Percentiles rank a stretch among this genome's conserved stretches.
phyloP scores from a whole-genome alignment of 805 yeast species.

The Myxozyma sirexii region DNA sequence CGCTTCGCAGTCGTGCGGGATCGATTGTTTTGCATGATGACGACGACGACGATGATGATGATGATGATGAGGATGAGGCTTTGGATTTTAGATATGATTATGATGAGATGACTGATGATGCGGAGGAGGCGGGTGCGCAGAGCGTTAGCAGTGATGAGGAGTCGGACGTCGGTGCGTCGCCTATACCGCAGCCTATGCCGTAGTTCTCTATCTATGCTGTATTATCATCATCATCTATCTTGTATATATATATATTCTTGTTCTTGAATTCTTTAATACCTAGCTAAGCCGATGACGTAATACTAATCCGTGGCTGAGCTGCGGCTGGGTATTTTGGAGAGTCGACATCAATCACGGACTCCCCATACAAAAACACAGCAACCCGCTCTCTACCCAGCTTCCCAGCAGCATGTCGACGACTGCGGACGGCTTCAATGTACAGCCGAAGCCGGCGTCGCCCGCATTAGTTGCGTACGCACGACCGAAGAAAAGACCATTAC shows the following conservation, averaged over 20 bases:
- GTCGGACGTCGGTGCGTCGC: constrained; percentile 1
- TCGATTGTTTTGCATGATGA: constrained; percentile 18
- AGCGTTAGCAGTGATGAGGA: constrained; percentile 19
- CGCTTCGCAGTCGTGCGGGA: constrained; percentile 4
- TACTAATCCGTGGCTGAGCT: too few relatives aligned
- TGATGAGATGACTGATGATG: constrained; percentile 18
- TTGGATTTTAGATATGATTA: constrained; percentile 25
- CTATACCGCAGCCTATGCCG: constrained; percentile 4
- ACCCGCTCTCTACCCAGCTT: too few relatives aligned
- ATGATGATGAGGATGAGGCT: constrained; percentile 6
- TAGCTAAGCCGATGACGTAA: too few relatives aligned
- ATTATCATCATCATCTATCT: too few relatives aligned
- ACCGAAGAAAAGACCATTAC: constrained; percentile 20
- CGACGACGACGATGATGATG: constrained; percentile 18
- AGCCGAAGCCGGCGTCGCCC: background rate
- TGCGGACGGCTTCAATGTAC: background rate
- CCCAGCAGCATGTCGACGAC: background rate
- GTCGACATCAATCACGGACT: background rate
- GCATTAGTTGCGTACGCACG: constrained; percentile 1
- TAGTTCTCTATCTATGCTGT: background rate
- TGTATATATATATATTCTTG: too few relatives aligned
- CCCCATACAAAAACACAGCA: too few relatives aligned
- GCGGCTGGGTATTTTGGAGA: background rate
- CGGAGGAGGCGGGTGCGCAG: constrained; percentile 14
- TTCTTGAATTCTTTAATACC: too few relatives aligned